Evolutionary conservation across 306 rosid species (phyloP).

Genomic region (Cucumis melo): DNA sequence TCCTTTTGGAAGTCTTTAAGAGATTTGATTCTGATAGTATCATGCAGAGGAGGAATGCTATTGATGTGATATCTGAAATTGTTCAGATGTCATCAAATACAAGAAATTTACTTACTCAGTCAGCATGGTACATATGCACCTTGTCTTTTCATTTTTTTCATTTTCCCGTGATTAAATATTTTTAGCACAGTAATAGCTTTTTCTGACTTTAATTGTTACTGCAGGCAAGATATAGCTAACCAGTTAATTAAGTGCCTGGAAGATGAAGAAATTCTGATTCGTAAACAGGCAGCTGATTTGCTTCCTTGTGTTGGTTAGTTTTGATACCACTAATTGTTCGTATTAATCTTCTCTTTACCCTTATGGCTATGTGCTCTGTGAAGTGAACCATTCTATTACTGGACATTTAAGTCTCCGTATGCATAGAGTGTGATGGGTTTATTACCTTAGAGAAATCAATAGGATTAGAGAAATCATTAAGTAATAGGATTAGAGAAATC

Average conservation of each 20-base stretch:
- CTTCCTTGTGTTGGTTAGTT: slow-evolving; percentile 62
- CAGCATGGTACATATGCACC: slow-evolving; percentile 37
- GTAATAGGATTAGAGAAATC: too few species aligned
- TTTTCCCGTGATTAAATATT: background rate
- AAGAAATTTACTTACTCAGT: slow-evolving; percentile 20
- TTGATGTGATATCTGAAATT: slow-evolving; percentile 67
- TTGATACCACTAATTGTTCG: background rate
- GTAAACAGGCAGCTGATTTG: slow-evolving; percentile 50
- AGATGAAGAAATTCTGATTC: slow-evolving; percentile 55
- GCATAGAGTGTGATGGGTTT: background rate
- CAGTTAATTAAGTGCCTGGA: slow-evolving; percentile 56
- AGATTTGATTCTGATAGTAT: slow-evolving; percentile 45
- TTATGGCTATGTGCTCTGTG: background rate
- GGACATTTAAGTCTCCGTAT: background rate
- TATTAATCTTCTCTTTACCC: background rate
- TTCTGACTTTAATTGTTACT: background rate
- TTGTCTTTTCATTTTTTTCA: background rate
- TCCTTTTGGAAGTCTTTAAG: slow-evolving; percentile 58
- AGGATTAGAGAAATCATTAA: too few species aligned
- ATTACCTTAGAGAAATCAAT: background rate
- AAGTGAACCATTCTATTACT: background rate
- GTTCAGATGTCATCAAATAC: slow-evolving; percentile 34
- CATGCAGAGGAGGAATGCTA: slow-evolving; percentile 69
- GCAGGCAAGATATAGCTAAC: slow-evolving; percentile 61
- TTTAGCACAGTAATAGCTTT: background rate